Evolutionary conservation across 805 yeast genomes (phyloP).

Genomic region (Metschnikowia kunwiensis): DNA sequence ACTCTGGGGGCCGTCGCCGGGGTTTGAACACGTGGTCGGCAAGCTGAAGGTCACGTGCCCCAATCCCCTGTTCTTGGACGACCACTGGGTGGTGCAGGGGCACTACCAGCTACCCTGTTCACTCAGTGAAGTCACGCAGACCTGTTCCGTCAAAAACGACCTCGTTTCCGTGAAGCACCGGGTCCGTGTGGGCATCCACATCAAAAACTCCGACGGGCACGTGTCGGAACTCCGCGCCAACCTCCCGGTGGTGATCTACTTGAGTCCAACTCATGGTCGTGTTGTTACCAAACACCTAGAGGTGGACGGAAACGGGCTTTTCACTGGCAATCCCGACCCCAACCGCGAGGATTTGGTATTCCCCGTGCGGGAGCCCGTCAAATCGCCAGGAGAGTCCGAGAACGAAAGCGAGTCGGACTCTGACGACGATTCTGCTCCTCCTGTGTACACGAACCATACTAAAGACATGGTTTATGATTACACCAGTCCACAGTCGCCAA

Average conservation of each 20-base stretch:
- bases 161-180: conserved; percentile 45
- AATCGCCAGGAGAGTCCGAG: conserved; percentile 14
- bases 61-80: conserved; percentile 23
- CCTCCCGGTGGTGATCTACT: conserved; percentile 44
- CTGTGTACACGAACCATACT: conserved; percentile 39
- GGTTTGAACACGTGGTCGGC: conserved; percentile 33
- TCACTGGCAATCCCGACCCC: conserved; percentile 20
- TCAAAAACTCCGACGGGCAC: conserved; percentile 50
- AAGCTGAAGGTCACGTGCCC: conserved; percentile 24
- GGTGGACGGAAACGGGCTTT: conserved; percentile 27
- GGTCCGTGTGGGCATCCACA: conserved; percentile 41
- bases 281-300: conserved; percentile 34
- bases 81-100: conserved; percentile 47
- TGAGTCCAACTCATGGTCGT: conserved; percentile 40
- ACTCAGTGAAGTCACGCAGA: conserved; percentile 41
- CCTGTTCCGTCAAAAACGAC: conserved; percentile 39
- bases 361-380: conserved; percentile 21
- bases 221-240: conserved; percentile 51
- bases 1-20: conserved; percentile 40
- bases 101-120: conserved; percentile 39
- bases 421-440: conserved; percentile 39
- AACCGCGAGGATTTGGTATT: conserved; percentile 29
- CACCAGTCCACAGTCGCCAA: conserved; percentile 31
- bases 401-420: conserved; percentile 14
- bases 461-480: conserved; percentile 39